Evolutionary conservation across 2,329 filamentous ascomycete species (phyloP), one percentile per base, ranked within the genome.

Genomic region (Herpotrichia juniperi): DNA sequence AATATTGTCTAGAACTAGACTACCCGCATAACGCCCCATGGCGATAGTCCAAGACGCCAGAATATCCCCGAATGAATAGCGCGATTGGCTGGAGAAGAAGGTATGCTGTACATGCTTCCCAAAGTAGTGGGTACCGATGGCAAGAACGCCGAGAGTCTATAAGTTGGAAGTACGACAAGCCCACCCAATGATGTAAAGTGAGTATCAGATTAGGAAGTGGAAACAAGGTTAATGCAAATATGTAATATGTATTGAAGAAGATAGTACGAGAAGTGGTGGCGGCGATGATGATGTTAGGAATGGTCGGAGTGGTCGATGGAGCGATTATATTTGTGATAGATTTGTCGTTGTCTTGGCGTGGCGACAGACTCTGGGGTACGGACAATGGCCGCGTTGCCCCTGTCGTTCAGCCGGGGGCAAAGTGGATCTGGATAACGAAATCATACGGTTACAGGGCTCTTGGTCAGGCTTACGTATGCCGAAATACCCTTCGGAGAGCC

Each of bases 381-480:
- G 8, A 9, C 34, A 17, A 17, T 30, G 22, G 26, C 42, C 25
- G 42, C 42, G 26, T 16, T 31, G n/a, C 42, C 42, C 25, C 26
- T 26, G 25, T 16, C 25, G 6, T 9, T 30, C 42, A 5, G 42
- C 17, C 21, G 19, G 28, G 17, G 42, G 28, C 28, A 24, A 45
- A 45, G 42, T 22, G 28, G 42, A 21, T n/a, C 22, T 21, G 42
- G 16, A 31, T 24, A 34, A 34, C 28, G 11, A 32, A 24, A 7
- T 19, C 28, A 16, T 8, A n/a, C 42, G 25, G 21, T 45, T 35
- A 45, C 30, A 22, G 21, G 28, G n/a, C 7, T 34, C 24, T 47
- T 47, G 17, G 45, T 47, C 45, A 47, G 22, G 32, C 45, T 47
- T 39, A 47, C 21, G 32, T 46, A 35, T 47, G 11, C n/a, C 22